These are phyloP conservation scores for Juncus effusus DNA, from an alignment of 176 grass and related monocot genomes.

Conservation along the genomic window DNA sequence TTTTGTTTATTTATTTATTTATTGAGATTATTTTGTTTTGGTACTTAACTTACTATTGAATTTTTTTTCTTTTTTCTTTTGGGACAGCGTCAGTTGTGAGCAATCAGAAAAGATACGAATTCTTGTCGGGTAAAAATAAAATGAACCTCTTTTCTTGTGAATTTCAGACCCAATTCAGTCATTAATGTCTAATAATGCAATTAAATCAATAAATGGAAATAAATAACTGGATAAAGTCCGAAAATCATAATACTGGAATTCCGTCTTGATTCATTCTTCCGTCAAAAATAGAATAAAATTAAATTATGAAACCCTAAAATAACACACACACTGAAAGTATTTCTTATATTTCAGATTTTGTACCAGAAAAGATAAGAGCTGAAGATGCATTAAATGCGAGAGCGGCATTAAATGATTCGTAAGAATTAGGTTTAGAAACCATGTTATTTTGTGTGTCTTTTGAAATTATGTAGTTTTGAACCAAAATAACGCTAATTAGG, in stretches of 20 bases:
- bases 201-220: too few relatives aligned
- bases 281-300: too few relatives aligned
- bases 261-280: too few relatives aligned
- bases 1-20: too few relatives aligned
- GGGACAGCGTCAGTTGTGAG: conserved; percentile 54
- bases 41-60: neutral
- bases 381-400: conserved; percentile 49
- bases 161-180: neutral
- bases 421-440: neutral
- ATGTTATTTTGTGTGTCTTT: too few relatives aligned
- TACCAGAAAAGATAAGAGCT: conserved; percentile 52
- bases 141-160: neutral
- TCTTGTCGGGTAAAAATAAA: conserved; percentile 62
- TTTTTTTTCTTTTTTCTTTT: neutral
- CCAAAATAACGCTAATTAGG: too few relatives aligned
- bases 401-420: conserved; percentile 11
- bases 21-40: neutral
- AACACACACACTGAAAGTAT: too few relatives aligned
- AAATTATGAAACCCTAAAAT: too few relatives aligned
- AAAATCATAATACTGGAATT: too few relatives aligned
- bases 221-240: too few relatives aligned
- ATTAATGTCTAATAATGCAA: too few relatives aligned
- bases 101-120: conserved; percentile 55
- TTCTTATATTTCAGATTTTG: conserved; percentile 48
- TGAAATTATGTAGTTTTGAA: too few relatives aligned